Percentiles rank a stretch among this genome's conserved stretches.
These are phyloP conservation scores for Tubosaeta sp. DNA, from an alignment of 768 basidiomycete genomes.

Conservation along the genomic window DNA sequence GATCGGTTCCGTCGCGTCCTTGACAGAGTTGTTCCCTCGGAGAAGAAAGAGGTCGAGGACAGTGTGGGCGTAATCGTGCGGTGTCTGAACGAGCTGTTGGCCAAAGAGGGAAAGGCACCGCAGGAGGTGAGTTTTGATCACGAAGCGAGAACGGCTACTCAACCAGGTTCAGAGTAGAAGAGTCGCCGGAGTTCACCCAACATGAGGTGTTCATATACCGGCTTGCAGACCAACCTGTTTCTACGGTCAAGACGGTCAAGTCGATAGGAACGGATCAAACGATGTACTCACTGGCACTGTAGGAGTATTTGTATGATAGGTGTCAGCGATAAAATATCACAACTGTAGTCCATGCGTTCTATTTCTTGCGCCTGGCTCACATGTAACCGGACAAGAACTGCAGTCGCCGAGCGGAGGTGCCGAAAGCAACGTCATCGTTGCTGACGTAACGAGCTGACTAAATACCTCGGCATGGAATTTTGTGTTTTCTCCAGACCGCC, in stretches of 20 bases:
- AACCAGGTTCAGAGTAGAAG: slow-evolving; percentile 16
- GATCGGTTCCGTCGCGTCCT: slow-evolving; percentile 54
- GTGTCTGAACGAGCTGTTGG: slow-evolving; percentile 63
- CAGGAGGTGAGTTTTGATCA: slow-evolving; percentile 16
- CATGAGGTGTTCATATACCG: not conserved
- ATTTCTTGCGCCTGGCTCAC: too few species aligned
- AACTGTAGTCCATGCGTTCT: slow-evolving; percentile 7
- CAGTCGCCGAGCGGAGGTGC: too few species aligned
- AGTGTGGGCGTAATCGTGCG: slow-evolving; percentile 63
- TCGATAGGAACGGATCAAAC: slow-evolving; percentile 5
- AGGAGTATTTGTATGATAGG: slow-evolving; percentile 20
- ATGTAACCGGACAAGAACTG: not conserved
- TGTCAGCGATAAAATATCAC: slow-evolving; percentile 6
- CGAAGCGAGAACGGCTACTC: not conserved
- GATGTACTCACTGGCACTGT: slow-evolving; percentile 6
- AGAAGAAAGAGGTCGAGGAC: slow-evolving; percentile 52
- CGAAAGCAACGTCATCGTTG: not conserved
- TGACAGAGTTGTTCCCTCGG: slow-evolving; percentile 46
- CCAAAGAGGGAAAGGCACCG: slow-evolving; percentile 28
- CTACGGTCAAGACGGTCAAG: slow-evolving; percentile 11
- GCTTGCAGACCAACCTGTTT: slow-evolving; percentile 7
- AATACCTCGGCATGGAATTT: slow-evolving; percentile 23
- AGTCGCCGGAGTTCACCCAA: not conserved
- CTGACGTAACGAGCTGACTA: slow-evolving; percentile 25
- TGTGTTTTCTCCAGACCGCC: slow-evolving; percentile 8